Evolutionary conservation across 1,284 basidiomycete species (phyloP), one percentile per base, ranked within the genome.

Genomic region (Gomphus bonarii): DNA sequence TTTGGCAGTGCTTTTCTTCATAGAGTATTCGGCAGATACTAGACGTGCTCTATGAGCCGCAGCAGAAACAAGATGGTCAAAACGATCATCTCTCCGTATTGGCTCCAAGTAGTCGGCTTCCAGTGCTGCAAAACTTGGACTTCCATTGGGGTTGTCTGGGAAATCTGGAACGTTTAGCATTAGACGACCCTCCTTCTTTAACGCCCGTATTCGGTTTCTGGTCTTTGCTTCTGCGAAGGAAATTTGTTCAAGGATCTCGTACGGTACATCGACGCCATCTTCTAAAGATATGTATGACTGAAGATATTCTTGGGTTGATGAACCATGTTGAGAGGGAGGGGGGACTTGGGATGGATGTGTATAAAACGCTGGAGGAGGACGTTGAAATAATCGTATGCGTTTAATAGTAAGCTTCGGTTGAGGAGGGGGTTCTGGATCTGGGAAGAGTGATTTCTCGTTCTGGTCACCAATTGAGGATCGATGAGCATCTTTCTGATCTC

Each of bases 291-390:
- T 66, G 65, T 84, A 93, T 0, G 89, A 90, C 0, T 73, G 67
- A 12, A 94, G 68, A 50, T 85, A 76, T 0, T 70, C 62, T 4
- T 70, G 61, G 16, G 92, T 66, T 0, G 85, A 84, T 1, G 75
- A 74, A 11, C 73, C 75, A 62, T 78, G 76, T 48, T 71, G 73
- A 0, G 80, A 72, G 0, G 68, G 69, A 0, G 75, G 73, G 1
- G 87, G 85, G 12, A 74, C 73, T 67, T 95, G 91, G 14, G 64
- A 65, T 0, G 87, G 89, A 64, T 85, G 78, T 0, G 89, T 81
- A 58, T 84, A 77, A 1, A 71, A 67, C 9, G 80, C 77, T 1
- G 75, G 74, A 7, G 84, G 85, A 25, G 72, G 72, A 36, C 83
- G 79, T n/a, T 87, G 81, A 36, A 88, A 79, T 38, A 91, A 77